Evolutionary conservation across 202 grass and related monocot species (phyloP).

Genomic region (Schoenoplectus triqueter): DNA sequence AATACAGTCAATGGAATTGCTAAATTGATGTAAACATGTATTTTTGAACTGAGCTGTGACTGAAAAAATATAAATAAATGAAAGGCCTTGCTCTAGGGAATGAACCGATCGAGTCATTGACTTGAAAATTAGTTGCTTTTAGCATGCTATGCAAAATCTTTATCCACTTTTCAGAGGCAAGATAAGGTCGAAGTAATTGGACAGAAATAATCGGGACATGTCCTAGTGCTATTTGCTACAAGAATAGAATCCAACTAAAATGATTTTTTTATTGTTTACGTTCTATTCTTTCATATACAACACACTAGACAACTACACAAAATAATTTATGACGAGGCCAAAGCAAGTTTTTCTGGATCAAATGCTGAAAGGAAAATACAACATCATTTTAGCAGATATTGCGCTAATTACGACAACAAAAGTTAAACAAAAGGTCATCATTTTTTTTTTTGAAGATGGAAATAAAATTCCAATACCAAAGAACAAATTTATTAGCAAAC

Average conservation of each 20-base stretch:
- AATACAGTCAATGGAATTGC: too few species aligned
- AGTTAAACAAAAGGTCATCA: background rate
- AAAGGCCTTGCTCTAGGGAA: too few species aligned
- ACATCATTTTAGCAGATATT: background rate
- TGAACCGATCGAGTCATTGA: background rate
- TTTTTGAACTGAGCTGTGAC: too few species aligned
- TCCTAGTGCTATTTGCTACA: too few species aligned
- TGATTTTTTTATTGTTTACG: background rate
- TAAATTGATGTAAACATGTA: too few species aligned
- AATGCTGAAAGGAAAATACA: background rate
- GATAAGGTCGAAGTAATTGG: background rate
- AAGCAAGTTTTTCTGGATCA: constrained; percentile 13
- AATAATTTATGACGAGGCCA: background rate
- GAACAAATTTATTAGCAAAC: constrained; percentile 7
- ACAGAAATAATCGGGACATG: background rate
- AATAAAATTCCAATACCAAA: background rate
- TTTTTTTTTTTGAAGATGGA: background rate
- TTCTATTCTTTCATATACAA: background rate
- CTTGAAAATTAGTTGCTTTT: background rate
- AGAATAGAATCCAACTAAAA: too few species aligned
- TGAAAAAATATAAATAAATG: too few species aligned
- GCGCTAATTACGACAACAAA: constrained; percentile 10
- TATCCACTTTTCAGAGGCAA: background rate
- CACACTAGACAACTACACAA: constrained; percentile 1
- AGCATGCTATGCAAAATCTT: background rate